Conservation (phyloP, 2,329 filamentous ascomycete species). For the Botryotinia narcissicola region DNA sequence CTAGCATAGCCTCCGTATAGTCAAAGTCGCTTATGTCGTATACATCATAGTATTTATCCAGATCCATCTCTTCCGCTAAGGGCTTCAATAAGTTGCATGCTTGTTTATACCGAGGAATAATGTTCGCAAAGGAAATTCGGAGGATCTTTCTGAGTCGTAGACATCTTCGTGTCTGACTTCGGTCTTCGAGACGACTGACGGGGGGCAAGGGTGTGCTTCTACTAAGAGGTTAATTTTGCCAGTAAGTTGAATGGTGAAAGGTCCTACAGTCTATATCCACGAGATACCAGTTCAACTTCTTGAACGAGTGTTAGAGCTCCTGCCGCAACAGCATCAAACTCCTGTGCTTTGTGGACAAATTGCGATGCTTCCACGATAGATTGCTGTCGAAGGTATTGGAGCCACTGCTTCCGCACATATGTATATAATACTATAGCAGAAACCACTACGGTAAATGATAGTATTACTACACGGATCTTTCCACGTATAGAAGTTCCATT, state of each 20-base stretch:
- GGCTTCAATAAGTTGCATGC: constrained; percentile 66
- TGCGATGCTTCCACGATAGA: constrained; percentile 66
- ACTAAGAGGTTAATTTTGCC: constrained; percentile 26
- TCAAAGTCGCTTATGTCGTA: constrained; percentile 76
- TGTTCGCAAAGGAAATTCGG: constrained; percentile 64
- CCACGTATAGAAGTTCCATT: constrained; percentile 52
- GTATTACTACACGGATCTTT: constrained; percentile 53
- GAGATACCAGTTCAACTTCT: constrained; percentile 91
- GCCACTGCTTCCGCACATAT: constrained; percentile 75
- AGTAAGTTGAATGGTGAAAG: neutral
- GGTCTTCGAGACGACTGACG: constrained; percentile 87
- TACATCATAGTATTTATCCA: constrained; percentile 91
- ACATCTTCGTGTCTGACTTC: constrained; percentile 75
- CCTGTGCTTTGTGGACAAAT: constrained; percentile 72
- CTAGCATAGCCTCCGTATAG: constrained; percentile 65
- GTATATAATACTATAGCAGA: constrained; percentile 61
- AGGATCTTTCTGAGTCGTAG: constrained; percentile 75
- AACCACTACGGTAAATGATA: constrained; percentile 48
- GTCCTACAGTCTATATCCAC: constrained; percentile 79
- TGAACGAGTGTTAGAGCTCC: constrained; percentile 81
- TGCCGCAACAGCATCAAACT: constrained; percentile 74
- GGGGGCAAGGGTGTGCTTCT: constrained; percentile 88
- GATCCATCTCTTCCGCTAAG: constrained; percentile 73
- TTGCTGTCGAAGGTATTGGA: constrained; percentile 73
- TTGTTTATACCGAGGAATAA: constrained; percentile 70